These are phyloP conservation scores for Erythrophleum fordii DNA, from an alignment of 306 rosid genomes.

Conservation along the genomic window DNA sequence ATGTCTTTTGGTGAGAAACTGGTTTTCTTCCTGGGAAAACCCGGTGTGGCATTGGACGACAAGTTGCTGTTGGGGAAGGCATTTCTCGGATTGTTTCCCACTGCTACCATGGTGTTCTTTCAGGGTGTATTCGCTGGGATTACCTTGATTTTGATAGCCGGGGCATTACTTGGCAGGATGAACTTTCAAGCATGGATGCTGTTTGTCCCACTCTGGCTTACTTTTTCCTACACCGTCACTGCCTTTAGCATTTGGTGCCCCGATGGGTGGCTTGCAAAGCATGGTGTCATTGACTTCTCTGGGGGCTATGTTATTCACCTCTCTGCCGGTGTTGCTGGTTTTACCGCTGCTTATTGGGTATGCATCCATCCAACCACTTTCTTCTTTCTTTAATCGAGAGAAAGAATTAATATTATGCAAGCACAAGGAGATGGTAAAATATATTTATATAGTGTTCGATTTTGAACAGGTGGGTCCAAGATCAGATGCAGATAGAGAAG, in stretches of 20 bases:
- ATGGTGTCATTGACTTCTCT: constrained; percentile 56
- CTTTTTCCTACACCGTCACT: constrained; percentile 47
- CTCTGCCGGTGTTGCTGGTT: constrained; percentile 57
- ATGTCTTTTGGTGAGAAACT: constrained; percentile 55
- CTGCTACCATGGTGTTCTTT: constrained; percentile 54
- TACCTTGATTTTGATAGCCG: constrained; percentile 55
- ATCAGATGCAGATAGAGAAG: constrained; percentile 31
- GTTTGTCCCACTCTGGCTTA: constrained; percentile 62
- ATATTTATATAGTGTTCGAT: neutral
- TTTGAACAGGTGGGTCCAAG: constrained; percentile 48
- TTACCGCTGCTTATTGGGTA: constrained; percentile 60
- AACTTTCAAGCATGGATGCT: constrained; percentile 62
- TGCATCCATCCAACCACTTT: neutral
- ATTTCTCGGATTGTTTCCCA: constrained; percentile 50
- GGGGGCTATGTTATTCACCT: constrained; percentile 61
- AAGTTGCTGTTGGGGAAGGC: constrained; percentile 49
- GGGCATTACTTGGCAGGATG: constrained; percentile 58
- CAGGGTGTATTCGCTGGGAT: constrained; percentile 58
- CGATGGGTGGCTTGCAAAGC: constrained; percentile 53
- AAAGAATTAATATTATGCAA: neutral
- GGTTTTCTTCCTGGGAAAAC: constrained; percentile 49
- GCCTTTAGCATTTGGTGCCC: constrained; percentile 64
- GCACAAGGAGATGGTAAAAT: neutral
- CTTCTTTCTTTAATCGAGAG: neutral
- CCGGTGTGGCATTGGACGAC: constrained; percentile 48